A percentile compares a stretch with the other conserved stretches of the same genome.
Evolutionary conservation across 208 protist genomes (phyloP).

Genomic region (Crithidia fasciculata): DNA sequence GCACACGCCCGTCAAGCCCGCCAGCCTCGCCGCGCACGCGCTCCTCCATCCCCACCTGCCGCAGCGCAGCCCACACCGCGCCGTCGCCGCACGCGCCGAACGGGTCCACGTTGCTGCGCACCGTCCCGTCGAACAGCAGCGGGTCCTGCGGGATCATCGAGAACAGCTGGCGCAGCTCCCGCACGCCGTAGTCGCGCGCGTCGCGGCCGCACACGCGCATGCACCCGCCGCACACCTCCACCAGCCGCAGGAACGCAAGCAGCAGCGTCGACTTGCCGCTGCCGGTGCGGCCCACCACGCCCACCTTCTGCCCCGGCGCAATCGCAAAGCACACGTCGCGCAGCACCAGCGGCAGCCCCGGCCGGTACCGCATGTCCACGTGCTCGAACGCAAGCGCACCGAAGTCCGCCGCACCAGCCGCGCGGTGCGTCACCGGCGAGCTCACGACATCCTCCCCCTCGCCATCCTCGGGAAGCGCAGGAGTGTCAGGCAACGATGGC

Average conservation of each 20-base stretch:
- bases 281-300: too few species aligned
- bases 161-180: conserved; percentile 61
- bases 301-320: too few species aligned
- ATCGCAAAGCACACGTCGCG: too few species aligned
- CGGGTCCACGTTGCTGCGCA: conserved; percentile 81
- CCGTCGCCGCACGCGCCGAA: conserved; percentile 42
- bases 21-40: conserved; percentile 33
- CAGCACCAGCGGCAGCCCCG: too few species aligned
- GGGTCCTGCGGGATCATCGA: conserved; percentile 88
- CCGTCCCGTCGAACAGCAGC: conserved; percentile 78
- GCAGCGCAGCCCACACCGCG: conserved; percentile 55
- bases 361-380: conserved; percentile 75
- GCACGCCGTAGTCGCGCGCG: conserved; percentile 41
- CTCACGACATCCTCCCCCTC: too few species aligned
- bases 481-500: too few species aligned
- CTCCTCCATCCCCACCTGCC: conserved; percentile 48
- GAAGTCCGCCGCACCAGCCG: not conserved
- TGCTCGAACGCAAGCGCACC: conserved; percentile 61
- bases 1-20: conserved; percentile 43
- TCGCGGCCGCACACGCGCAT: conserved; percentile 47
- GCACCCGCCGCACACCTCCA: conserved; percentile 57
- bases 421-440: too few species aligned
- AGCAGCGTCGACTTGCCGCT: too few species aligned
- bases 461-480: too few species aligned
- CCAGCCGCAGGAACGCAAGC: conserved; percentile 40